Evolutionary conservation across 1,284 basidiomycete species (phyloP), one percentile per base, ranked within the genome.

Genomic region (Cutaneotrichosporon curvatum): DNA sequence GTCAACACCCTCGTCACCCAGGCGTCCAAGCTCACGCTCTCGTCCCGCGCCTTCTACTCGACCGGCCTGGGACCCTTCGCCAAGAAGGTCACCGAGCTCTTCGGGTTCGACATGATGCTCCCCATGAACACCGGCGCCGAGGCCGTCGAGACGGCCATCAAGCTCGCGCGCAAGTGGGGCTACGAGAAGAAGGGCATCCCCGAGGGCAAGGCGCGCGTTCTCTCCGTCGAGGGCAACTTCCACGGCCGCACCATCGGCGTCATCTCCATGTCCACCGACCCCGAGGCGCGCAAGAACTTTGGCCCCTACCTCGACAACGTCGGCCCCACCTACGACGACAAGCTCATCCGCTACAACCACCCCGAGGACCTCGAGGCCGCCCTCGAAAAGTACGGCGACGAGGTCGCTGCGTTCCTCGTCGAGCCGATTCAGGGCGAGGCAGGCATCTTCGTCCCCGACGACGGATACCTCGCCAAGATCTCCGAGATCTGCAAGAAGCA

Each of bases 51-150:
- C 0, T 98, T 98, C 77, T 91, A 97, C 77, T 96, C 95, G 65
- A 84, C 84, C 37, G 78, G 85, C 50, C 89, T 98, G 59, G 90
- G 89, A 1, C 79, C 78, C 19, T 98, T 94, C 70, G 89, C 91
- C 2, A 78, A 89, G 73, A 81, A 83, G 70, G 76, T 96, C 47
- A 92, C 87, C 12, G 73, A 81, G 58, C 79, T 88, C 72, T 89
- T 92, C 61, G 84, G 83, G 14, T 94, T 87, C 66, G 87, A 89
- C 53, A 92, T 92, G 83, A 89, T 97, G 10, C 78, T 98, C n/a
- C 94, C 94, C 19, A 96, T 98, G 91, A 98, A 98, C 78, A 98
- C 94, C 0, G 94, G 94, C 36, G 92, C 91, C 2, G 94, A 98
- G 68, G 94, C 94, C 8, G 94, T 98, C 51, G 92, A 98, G 75